phyloP scores from a whole-genome alignment of 1,284 basidiomycete species.

The Moesziomyces sp. region DNA sequence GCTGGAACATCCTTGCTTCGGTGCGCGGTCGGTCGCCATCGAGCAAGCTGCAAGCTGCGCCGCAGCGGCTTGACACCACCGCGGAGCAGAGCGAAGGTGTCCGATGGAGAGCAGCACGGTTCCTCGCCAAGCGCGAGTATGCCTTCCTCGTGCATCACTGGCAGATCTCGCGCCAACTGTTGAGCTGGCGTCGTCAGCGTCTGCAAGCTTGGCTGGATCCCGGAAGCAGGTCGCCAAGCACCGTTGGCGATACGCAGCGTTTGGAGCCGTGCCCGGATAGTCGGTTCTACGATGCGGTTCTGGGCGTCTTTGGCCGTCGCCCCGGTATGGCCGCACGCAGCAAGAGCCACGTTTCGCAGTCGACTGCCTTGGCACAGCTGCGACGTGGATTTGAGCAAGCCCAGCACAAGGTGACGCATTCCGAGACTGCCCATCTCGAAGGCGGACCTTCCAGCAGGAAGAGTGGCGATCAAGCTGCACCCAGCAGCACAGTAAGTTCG shows the following conservation, averaged over 20 bases:
- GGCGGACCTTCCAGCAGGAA: no score
- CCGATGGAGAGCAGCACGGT: slow-evolving; percentile 28
- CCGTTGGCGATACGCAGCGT: no score
- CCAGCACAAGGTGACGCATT: not conserved
- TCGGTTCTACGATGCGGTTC: slow-evolving; percentile 34
- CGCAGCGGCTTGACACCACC: not conserved
- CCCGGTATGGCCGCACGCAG: slow-evolving; percentile 29
- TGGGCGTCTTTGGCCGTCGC: slow-evolving; percentile 39
- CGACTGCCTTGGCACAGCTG: slow-evolving; percentile 17
- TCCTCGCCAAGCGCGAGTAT: slow-evolving; percentile 30
- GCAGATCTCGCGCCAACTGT: slow-evolving; percentile 11
- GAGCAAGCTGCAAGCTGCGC: not conserved
- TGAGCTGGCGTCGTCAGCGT: slow-evolving; percentile 15
- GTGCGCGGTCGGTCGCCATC: slow-evolving; percentile 10
- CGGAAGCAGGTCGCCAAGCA: not conserved
- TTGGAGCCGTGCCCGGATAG: slow-evolving; percentile 13
- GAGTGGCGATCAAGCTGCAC: no score
- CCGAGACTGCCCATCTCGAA: no score
- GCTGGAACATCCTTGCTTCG: slow-evolving; percentile 36
- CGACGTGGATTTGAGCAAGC: slow-evolving; percentile 17
- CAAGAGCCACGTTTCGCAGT: slow-evolving; percentile 16
- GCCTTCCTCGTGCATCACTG: slow-evolving; percentile 32
- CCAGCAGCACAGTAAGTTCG: no score
- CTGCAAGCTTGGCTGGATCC: slow-evolving; percentile 11
- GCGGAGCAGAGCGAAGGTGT: slow-evolving; percentile 25